A percentile compares a stretch with the other conserved stretches of the same genome.
Evolutionary conservation across 139 green algal species (phyloP).

Genomic region (Tetraselmis striata): DNA sequence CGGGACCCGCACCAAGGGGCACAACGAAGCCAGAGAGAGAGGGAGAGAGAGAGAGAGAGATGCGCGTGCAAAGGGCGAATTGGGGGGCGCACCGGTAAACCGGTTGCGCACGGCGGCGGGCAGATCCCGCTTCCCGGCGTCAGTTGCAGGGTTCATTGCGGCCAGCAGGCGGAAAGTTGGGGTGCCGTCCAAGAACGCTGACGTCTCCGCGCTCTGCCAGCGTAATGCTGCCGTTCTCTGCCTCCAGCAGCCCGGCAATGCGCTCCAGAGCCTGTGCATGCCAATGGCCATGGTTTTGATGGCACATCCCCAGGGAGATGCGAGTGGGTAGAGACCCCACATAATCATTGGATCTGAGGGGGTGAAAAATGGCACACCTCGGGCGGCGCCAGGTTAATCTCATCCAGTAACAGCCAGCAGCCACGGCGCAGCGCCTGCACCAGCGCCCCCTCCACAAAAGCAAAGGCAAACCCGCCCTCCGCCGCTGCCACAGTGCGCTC

Average conservation of each 20-base stretch:
- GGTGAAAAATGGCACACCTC: constrained; percentile 39
- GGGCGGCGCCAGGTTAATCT: constrained; percentile 85
- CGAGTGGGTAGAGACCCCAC: too few relatives aligned
- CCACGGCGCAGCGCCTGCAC: constrained; percentile 80
- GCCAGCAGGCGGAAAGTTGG: constrained; percentile 89
- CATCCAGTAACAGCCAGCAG: constrained; percentile 96
- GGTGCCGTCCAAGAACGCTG: constrained; percentile 62
- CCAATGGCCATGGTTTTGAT: too few relatives aligned
- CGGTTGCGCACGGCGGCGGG: constrained; percentile 72
- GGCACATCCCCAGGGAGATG: too few relatives aligned
- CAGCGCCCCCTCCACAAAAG: constrained; percentile 90
- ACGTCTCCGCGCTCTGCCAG: constrained; percentile 81
- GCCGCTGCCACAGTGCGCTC: constrained; percentile 59
- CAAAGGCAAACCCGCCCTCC: constrained; percentile 84
- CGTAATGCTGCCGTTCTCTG: constrained; percentile 38
- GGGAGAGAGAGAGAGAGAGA: too few relatives aligned
- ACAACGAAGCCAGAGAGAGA: too few relatives aligned
- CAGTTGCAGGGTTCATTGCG: constrained; percentile 97
- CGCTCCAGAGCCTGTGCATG: constrained; percentile 67
- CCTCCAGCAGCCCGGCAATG: constrained; percentile 84
- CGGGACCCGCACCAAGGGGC: too few relatives aligned
- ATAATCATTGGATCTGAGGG: constrained; percentile 13
- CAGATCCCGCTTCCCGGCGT: constrained; percentile 90
- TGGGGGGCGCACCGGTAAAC: constrained; percentile 64
- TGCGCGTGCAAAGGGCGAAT: too few relatives aligned